phyloP scores from a whole-genome alignment of 495 filamentous ascomycete genomes.

The Aspergillus diversus region DNA sequence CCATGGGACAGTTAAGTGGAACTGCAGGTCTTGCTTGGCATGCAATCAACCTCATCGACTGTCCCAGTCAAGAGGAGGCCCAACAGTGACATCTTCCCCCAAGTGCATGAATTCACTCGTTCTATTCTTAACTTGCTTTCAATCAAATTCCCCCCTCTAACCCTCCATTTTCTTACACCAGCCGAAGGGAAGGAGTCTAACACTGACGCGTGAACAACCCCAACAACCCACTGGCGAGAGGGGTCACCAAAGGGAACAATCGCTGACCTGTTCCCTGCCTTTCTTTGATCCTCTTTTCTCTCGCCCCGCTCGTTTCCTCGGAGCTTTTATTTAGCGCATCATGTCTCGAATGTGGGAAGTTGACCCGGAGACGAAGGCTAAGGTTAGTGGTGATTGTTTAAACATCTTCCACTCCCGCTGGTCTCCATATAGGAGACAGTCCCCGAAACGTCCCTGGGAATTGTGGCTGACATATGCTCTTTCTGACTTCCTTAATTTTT shows the following conservation, averaged over 20 bases:
- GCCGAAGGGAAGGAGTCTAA: background rate
- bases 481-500: background rate
- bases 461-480: slow-evolving; percentile 19
- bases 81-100: background rate
- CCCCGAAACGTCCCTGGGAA: background rate
- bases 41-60: slow-evolving; percentile 4
- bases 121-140: background rate
- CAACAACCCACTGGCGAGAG: background rate
- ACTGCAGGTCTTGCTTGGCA: slow-evolving; percentile 3
- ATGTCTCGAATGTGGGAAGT: slow-evolving; percentile 91
- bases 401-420: background rate
- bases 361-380: slow-evolving; percentile 90
- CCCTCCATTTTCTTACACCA: background rate
- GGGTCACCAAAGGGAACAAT: slow-evolving; percentile 1
- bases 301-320: background rate
- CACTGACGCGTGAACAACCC: background rate
- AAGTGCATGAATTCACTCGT: background rate
- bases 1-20: slow-evolving; percentile 1
- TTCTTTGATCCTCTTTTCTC: background rate
- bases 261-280: background rate
- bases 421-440: background rate
- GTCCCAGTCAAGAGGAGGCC: background rate
- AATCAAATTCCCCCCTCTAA: background rate
- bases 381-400: slow-evolving; percentile 56
- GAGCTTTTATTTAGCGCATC: slow-evolving; percentile 20